Evolutionary conservation across 805 yeast species (phyloP).

Genomic region (Yarrowia sp.): DNA sequence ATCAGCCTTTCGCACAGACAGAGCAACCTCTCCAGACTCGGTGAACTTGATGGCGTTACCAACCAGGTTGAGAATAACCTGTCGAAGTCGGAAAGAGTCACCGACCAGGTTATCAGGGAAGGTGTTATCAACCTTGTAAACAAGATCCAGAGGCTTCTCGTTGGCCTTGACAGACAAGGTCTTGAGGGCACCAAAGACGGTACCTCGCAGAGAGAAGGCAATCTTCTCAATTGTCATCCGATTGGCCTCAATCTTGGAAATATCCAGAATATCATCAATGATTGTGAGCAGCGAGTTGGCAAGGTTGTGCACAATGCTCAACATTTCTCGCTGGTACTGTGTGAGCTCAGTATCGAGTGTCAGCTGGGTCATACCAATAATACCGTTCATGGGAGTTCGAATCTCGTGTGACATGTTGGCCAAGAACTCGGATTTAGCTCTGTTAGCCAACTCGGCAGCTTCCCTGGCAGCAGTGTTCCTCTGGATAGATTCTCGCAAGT

Average conservation of each 20-base stretch:
- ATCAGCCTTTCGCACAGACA: constrained; percentile 63
- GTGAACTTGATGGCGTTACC: constrained; percentile 92
- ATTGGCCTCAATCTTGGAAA: constrained; percentile 89
- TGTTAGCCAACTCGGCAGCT: constrained; percentile 87
- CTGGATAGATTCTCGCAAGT: constrained; percentile 83
- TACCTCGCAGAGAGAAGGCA: constrained; percentile 80
- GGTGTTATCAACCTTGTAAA: constrained; percentile 78
- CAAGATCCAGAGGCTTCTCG: constrained; percentile 75
- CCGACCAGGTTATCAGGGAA: constrained; percentile 87
- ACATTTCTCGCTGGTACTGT: constrained; percentile 89
- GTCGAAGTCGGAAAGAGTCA: constrained; percentile 83
- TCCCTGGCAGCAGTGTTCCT: constrained; percentile 91
- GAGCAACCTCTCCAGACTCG: constrained; percentile 74
- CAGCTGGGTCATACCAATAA: constrained; percentile 87
- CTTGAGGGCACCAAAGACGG: constrained; percentile 85
- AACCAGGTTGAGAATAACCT: constrained; percentile 79
- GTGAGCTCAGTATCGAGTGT: constrained; percentile 85
- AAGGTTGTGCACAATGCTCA: constrained; percentile 81
- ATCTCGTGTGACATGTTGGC: constrained; percentile 88
- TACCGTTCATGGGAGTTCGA: constrained; percentile 90
- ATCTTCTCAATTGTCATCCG: constrained; percentile 90
- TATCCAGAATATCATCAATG: constrained; percentile 86
- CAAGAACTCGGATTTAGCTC: constrained; percentile 84
- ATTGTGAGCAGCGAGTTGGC: constrained; percentile 83
- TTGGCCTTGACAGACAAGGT: constrained; percentile 87